Evolutionary conservation across 1,284 basidiomycete species (phyloP).

Genomic region (Irpex lacteus): DNA sequence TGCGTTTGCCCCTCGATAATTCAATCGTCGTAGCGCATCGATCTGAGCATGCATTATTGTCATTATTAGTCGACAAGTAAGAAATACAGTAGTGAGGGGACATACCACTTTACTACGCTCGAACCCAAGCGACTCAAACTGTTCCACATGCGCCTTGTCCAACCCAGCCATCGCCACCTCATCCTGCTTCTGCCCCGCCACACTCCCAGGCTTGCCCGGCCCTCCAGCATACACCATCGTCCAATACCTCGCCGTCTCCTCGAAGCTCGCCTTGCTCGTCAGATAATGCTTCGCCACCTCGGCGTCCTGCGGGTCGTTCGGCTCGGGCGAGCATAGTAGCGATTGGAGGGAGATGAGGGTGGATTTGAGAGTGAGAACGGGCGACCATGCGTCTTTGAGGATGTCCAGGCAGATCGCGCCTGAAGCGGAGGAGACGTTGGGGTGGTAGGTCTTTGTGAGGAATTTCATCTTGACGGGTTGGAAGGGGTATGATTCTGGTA

Average conservation of each 20-base stretch:
- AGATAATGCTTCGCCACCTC: slow-evolving; percentile 98
- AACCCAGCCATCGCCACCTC: slow-evolving; percentile 76
- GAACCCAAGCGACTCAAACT: slow-evolving; percentile 75
- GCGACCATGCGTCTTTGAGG: slow-evolving; percentile 90
- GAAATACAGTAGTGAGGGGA: slow-evolving; percentile 17
- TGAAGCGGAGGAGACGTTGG: slow-evolving; percentile 93
- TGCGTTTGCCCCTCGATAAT: slow-evolving; percentile 83
- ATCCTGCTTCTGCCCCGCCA: slow-evolving; percentile 23
- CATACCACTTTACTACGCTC: slow-evolving; percentile 74
- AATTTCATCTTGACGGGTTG: slow-evolving; percentile 99
- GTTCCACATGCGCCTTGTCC: slow-evolving; percentile 69
- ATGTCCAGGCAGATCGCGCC: slow-evolving; percentile 91
- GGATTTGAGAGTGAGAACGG: slow-evolving; percentile 93
- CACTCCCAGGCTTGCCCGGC: slow-evolving; percentile 38
- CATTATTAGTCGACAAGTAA: background rate
- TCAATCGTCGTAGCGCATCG: slow-evolving; percentile 81
- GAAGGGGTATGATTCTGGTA: slow-evolving; percentile 94
- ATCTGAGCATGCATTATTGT: slow-evolving; percentile 48
- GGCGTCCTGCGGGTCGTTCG: slow-evolving; percentile 96
- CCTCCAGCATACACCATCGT: slow-evolving; percentile 86
- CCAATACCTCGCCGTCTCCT: slow-evolving; percentile 94
- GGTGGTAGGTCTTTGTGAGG: slow-evolving; percentile 95
- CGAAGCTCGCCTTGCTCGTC: slow-evolving; percentile 83
- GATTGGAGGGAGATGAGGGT: slow-evolving; percentile 96
- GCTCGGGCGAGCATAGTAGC: slow-evolving; percentile 94